These are phyloP conservation scores for Sarocladium kiliense DNA, from an alignment of 2,329 filamentous ascomycete genomes.

Conservation along the genomic window DNA sequence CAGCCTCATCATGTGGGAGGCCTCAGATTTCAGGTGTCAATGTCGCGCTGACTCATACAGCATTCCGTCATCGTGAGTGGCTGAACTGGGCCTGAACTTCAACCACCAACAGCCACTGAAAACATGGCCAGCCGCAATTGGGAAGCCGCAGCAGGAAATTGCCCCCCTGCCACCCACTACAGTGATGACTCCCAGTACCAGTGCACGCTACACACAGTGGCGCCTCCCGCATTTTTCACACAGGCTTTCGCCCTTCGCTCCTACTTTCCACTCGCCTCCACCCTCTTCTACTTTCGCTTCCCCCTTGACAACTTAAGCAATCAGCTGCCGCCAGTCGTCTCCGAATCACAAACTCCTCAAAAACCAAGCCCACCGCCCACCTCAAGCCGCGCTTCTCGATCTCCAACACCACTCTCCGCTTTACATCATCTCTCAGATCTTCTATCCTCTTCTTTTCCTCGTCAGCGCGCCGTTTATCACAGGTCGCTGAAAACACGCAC, in stretches of 20 bases:
- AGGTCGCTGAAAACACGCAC: slow-evolving; percentile 40
- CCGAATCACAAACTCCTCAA: slow-evolving; percentile 8
- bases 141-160: background rate
- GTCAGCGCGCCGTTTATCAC: slow-evolving; percentile 34
- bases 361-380: background rate
- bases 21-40: background rate
- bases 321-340: slow-evolving; percentile 1
- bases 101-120: background rate
- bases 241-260: background rate
- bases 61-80: background rate
- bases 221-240: slow-evolving; percentile 2
- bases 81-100: background rate
- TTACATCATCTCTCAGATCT: slow-evolving; percentile 1
- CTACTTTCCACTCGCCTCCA: slow-evolving; percentile 7
- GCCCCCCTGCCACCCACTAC: background rate
- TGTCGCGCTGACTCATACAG: background rate
- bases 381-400: background rate
- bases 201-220: background rate
- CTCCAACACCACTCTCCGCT: slow-evolving; percentile 2
- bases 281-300: slow-evolving; percentile 4
- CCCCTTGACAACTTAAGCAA: background rate
- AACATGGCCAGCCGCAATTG: background rate
- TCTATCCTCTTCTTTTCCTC: slow-evolving; percentile 16
- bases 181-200: background rate
- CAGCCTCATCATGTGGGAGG: background rate